Conservation (phyloP, 225 moss, liverwort and hornwort species). For the Marchantia polymorpha region DNA sequence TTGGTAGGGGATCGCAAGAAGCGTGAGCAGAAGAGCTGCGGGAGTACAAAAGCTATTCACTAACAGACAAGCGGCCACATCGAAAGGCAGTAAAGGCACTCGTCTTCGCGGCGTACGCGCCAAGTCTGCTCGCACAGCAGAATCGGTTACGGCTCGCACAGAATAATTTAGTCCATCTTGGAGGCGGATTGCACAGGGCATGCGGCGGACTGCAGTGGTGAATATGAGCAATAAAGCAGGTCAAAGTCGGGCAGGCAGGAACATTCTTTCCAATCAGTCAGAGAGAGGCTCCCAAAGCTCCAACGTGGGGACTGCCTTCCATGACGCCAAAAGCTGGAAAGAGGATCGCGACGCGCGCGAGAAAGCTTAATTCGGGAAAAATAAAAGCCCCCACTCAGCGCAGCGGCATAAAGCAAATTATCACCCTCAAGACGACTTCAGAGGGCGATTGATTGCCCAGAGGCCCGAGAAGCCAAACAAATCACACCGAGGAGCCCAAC, state of each 20-base stretch:
- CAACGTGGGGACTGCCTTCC: not conserved
- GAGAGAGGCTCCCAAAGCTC: not conserved
- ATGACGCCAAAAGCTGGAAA: not conserved
- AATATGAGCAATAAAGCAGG: not conserved
- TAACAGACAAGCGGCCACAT: not conserved
- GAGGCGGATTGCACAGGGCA: not conserved
- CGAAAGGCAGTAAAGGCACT: too few relatives aligned
- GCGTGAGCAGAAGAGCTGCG: not conserved
- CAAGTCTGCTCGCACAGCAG: not conserved
- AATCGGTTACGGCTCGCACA: not conserved
- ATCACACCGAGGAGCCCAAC: not conserved
- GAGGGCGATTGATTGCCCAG: not conserved
- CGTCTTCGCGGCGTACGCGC: not conserved
- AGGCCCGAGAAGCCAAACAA: not conserved
- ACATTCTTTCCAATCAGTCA: not conserved
- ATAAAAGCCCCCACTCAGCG: not conserved
- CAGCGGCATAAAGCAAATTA: not conserved
- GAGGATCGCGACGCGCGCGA: not conserved
- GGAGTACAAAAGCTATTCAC: not conserved
- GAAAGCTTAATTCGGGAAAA: not conserved
- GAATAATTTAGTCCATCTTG: not conserved
- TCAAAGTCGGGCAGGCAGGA: not conserved
- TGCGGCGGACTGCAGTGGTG: conserved; percentile 5
- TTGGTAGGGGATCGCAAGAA: not conserved
- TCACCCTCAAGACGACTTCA: not conserved